Conservation (phyloP, 345 rosid species). For the Pistacia atlantica region DNA sequence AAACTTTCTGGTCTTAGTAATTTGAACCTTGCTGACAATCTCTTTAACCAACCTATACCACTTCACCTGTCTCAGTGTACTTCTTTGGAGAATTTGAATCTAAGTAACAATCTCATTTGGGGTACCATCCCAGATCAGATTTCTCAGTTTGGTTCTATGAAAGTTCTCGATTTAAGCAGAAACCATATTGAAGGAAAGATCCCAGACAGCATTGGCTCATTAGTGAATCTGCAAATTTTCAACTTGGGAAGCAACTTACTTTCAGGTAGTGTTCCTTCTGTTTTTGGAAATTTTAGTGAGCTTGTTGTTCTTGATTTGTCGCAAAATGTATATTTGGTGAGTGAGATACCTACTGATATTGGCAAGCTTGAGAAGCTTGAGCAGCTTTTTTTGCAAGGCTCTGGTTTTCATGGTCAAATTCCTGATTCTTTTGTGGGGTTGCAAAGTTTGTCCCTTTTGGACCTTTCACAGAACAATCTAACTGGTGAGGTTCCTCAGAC, state of each 20-base stretch:
- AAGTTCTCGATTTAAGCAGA: slow-evolving; percentile 64
- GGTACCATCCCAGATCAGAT: slow-evolving; percentile 82
- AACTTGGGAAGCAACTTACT: slow-evolving; percentile 77
- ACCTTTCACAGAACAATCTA: slow-evolving; percentile 80
- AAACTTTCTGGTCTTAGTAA: slow-evolving; percentile 53
- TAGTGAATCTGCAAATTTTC: slow-evolving; percentile 57
- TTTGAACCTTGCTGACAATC: slow-evolving; percentile 79
- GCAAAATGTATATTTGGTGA: slow-evolving; percentile 58
- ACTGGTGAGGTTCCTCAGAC: slow-evolving; percentile 60
- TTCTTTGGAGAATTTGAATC: slow-evolving; percentile 71
- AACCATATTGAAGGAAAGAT: slow-evolving; percentile 83
- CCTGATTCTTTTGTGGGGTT: slow-evolving; percentile 71
- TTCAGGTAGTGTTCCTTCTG: slow-evolving; percentile 70
- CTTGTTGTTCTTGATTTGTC: slow-evolving; percentile 87
- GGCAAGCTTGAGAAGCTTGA: slow-evolving; percentile 78
- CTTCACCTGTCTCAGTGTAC: slow-evolving; percentile 70
- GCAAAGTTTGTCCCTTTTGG: slow-evolving; percentile 56
- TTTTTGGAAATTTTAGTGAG: slow-evolving; percentile 66
- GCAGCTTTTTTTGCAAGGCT: slow-evolving; percentile 67
- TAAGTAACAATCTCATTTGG: slow-evolving; percentile 72
- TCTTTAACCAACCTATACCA: slow-evolving; percentile 83
- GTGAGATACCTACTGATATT: slow-evolving; percentile 68
- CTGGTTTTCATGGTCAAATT: slow-evolving; percentile 76
- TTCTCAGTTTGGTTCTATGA: slow-evolving; percentile 54
- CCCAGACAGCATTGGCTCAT: slow-evolving; percentile 69